These are phyloP conservation scores for Calocybe indica DNA, from an alignment of 768 basidiomycete species.

Conservation along the genomic window DNA sequence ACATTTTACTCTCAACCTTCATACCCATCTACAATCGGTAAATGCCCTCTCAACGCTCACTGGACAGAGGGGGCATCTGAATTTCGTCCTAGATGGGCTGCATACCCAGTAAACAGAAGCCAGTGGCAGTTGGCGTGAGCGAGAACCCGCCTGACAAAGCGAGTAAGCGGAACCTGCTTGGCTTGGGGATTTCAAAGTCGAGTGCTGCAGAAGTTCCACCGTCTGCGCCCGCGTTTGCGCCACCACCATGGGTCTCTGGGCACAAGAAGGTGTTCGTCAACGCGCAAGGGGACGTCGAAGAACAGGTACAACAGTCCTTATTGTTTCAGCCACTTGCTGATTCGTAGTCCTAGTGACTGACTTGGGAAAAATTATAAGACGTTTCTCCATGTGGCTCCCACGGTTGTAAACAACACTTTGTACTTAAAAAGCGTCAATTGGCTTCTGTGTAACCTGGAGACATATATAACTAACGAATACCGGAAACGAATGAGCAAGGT, in stretches of 20 bases:
- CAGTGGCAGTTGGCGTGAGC: slow-evolving; percentile 1
- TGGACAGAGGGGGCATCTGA: not conserved
- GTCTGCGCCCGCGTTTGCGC: not conserved
- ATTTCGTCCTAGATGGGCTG: slow-evolving; percentile 28
- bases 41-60: not conserved
- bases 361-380: no score
- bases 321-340: not conserved
- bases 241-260: slow-evolving; percentile 7
- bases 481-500: no score
- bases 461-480: no score
- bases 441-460: no score
- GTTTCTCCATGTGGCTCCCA: no score
- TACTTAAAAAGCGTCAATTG: no score
- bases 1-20: not conserved
- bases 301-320: not conserved
- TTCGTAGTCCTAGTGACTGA: not conserved
- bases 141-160: no score
- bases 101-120: slow-evolving; percentile 31
- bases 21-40: not conserved
- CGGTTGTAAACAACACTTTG: no score
- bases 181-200: no score
- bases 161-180: no score
- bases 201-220: slow-evolving; percentile 5
- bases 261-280: slow-evolving; percentile 5
- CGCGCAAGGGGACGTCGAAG: slow-evolving; percentile 1